These are phyloP conservation scores for Pleurotus giganteus DNA, from an alignment of 768 basidiomycete genomes.

Conservation along the genomic window DNA sequence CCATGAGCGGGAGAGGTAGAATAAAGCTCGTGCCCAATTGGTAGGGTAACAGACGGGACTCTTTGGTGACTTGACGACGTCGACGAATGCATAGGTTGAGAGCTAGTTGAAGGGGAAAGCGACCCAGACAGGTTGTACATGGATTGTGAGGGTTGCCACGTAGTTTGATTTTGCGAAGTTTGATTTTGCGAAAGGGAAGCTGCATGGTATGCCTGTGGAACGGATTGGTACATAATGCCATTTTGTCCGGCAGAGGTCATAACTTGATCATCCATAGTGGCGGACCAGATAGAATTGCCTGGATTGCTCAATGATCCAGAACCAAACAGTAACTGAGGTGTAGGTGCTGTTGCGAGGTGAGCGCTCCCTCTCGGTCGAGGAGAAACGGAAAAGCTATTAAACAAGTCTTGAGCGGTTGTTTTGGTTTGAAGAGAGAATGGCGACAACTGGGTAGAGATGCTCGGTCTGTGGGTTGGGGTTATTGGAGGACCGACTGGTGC, in stretches of 20 bases:
- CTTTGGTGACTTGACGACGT: slow-evolving; percentile 22
- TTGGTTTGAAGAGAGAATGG: slow-evolving; percentile 23
- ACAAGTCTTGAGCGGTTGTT: slow-evolving; percentile 67
- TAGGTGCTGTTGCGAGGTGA: slow-evolving; percentile 26
- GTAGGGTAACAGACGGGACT: slow-evolving; percentile 24
- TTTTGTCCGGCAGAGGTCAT: slow-evolving; percentile 27
- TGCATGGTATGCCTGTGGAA: slow-evolving; percentile 24
- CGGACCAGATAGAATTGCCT: slow-evolving; percentile 66
- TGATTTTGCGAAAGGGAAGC: slow-evolving; percentile 28
- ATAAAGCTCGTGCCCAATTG: slow-evolving; percentile 22
- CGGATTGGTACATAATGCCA: slow-evolving; percentile 27
- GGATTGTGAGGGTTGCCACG: slow-evolving; percentile 33
- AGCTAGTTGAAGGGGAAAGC: slow-evolving; percentile 16
- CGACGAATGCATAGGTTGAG: slow-evolving; percentile 16
- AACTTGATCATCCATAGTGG: slow-evolving; percentile 48
- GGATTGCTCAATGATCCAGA: slow-evolving; percentile 43
- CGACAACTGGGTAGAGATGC: slow-evolving; percentile 17
- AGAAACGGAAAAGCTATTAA: slow-evolving; percentile 50
- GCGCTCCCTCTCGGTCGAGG: slow-evolving; percentile 22
- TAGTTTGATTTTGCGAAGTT: slow-evolving; percentile 31
- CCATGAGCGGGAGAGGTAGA: slow-evolving; percentile 22
- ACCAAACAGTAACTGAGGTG: slow-evolving; percentile 51
- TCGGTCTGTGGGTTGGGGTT: slow-evolving; percentile 24
- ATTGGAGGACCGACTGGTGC: slow-evolving; percentile 25
- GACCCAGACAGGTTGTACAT: slow-evolving; percentile 21